These are phyloP conservation scores for Kalanchoe fedtschenkoi DNA, from an alignment of 164 flowering plant genomes.

Conservation along the genomic window DNA sequence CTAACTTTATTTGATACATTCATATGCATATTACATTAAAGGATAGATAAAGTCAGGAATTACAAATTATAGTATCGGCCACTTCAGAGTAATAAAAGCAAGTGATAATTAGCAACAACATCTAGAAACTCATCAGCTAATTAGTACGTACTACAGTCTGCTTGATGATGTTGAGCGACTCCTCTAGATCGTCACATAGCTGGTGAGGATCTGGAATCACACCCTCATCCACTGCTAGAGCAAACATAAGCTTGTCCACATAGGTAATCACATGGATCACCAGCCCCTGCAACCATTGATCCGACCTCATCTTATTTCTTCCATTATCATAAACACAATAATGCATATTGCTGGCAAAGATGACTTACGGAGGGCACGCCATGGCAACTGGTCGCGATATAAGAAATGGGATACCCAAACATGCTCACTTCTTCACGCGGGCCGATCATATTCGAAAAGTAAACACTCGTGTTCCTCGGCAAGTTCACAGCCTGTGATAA, in stretches of 20 bases:
- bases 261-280: conserved; percentile 24
- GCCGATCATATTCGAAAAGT: background rate
- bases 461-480: background rate
- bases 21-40: background rate
- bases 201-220: conserved; percentile 24
- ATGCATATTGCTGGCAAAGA: background rate
- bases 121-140: background rate
- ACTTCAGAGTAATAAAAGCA: background rate
- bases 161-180: conserved; percentile 20
- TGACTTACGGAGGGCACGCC: background rate
- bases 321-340: too few species aligned
- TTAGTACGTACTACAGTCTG: too few species aligned
- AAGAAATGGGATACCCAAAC: background rate
- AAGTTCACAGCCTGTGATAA: background rate
- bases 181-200: conserved; percentile 23
- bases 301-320: too few species aligned
- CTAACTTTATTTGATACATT: background rate
- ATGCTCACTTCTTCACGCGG: background rate
- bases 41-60: too few species aligned
- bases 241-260: conserved; percentile 22
- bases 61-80: background rate
- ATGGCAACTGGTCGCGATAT: background rate
- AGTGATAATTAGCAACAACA: background rate
- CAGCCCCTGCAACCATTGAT: conserved; percentile 19
- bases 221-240: conserved; percentile 23